A percentile compares a stretch with the other conserved stretches of the same genome.
These are phyloP conservation scores for Melaleuca quinquenervia DNA, from an alignment of 345 rosid species.

Conservation along the genomic window DNA sequence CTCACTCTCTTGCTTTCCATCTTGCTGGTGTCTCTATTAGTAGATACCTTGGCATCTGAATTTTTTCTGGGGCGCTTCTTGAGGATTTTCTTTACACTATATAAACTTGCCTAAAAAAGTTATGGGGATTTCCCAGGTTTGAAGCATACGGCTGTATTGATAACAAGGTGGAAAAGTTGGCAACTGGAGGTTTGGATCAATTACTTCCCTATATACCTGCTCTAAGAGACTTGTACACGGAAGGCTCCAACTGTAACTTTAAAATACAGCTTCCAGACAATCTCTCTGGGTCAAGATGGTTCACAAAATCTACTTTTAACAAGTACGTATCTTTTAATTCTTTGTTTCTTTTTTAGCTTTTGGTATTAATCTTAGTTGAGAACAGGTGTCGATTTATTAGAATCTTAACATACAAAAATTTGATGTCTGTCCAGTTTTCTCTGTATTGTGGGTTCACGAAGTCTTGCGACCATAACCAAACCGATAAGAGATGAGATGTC, in stretches of 20 bases:
- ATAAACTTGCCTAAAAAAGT: neutral
- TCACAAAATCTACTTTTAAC: constrained; percentile 39
- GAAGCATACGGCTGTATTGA: constrained; percentile 31
- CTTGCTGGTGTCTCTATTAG: neutral
- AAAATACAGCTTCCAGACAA: constrained; percentile 28
- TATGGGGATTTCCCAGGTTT: constrained; percentile 18
- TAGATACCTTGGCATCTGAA: neutral
- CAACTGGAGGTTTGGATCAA: constrained; percentile 30
- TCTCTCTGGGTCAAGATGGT: constrained; percentile 27
- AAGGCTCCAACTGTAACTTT: constrained; percentile 34
- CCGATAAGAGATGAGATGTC: constrained; percentile 39
- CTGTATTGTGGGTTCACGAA: constrained; percentile 24
- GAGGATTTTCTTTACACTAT: neutral
- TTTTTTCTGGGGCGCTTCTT: neutral
- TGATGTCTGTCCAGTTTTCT: constrained; percentile 30
- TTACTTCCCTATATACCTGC: constrained; percentile 40
- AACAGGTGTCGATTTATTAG: neutral
- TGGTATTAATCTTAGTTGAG: neutral
- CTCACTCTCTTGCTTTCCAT: neutral
- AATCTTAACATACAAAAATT: neutral
- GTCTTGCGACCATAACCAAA: constrained; percentile 20
- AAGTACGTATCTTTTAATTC: constrained; percentile 19
- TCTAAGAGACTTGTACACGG: constrained; percentile 14
- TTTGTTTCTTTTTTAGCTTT: neutral
- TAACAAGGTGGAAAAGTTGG: constrained; percentile 32